Percentiles rank a stretch among this genome's conserved stretches.
These are phyloP conservation scores for Macrocystidia cucumis DNA, from an alignment of 1,284 basidiomycete genomes.

Conservation along the genomic window DNA sequence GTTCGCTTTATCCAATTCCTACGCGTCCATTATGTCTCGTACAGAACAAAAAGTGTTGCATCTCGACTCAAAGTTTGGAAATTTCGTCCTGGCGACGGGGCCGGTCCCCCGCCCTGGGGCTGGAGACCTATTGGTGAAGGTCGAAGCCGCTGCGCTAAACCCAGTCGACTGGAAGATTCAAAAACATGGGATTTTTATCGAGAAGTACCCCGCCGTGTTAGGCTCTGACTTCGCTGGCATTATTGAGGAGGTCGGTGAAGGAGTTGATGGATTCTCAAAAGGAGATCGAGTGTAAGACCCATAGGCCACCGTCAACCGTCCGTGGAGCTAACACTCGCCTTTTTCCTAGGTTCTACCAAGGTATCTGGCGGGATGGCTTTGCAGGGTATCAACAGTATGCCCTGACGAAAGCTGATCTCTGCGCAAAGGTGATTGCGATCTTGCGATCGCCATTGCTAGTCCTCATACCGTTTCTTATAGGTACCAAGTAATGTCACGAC, in stretches of 20 bases:
- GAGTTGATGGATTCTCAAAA: slow-evolving; percentile 34
- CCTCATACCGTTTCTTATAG: slow-evolving; percentile 22
- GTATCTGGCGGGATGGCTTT: slow-evolving; percentile 24
- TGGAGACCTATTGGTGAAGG: slow-evolving; percentile 31
- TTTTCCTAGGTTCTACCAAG: slow-evolving; percentile 29
- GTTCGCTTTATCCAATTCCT: too few species aligned
- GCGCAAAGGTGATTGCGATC: slow-evolving; percentile 28
- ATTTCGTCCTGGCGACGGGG: slow-evolving; percentile 6
- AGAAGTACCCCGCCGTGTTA: slow-evolving; percentile 28
- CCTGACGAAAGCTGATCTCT: slow-evolving; percentile 28
- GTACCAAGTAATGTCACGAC: slow-evolving; percentile 27
- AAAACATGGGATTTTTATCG: slow-evolving; percentile 11
- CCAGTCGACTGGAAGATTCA: slow-evolving; percentile 15
- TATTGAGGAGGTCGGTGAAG: slow-evolving; percentile 41
- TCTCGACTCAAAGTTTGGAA: slow-evolving; percentile 8
- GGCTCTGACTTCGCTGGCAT: slow-evolving; percentile 49
- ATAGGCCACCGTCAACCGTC: too few species aligned
- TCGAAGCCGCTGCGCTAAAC: slow-evolving; percentile 30
- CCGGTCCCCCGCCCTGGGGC: slow-evolving; percentile 24
- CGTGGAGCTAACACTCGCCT: slow-evolving; percentile 7
- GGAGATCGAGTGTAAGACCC: slow-evolving; percentile 54
- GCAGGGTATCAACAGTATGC: slow-evolving; percentile 45
- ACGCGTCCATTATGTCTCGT: slow-evolving; percentile 1
- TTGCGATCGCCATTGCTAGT: background rate
- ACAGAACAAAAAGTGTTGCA: slow-evolving; percentile 10